These are phyloP conservation scores for Saturnispora ahearnii DNA, from an alignment of 805 yeast species.

Conservation along the genomic window DNA sequence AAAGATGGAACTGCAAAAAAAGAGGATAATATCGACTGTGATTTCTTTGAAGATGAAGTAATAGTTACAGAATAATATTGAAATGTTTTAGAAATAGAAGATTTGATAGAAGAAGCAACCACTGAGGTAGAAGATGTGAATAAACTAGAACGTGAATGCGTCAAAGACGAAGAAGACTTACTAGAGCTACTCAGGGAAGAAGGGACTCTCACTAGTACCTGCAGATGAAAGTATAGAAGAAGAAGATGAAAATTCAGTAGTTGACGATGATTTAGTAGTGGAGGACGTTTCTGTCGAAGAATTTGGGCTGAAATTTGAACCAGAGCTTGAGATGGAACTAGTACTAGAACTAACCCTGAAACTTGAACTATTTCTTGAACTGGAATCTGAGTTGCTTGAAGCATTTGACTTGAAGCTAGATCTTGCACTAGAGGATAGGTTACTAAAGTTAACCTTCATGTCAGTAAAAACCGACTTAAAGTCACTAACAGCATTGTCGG, in stretches of 20 bases:
- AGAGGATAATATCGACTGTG: constrained; percentile 6
- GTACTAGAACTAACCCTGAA: constrained; percentile 30
- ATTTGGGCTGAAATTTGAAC: constrained; percentile 24
- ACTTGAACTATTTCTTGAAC: constrained; percentile 20
- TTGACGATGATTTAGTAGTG: constrained; percentile 20
- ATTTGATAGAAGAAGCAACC: constrained; percentile 15
- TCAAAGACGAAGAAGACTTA: constrained; percentile 16
- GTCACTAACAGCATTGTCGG: constrained; percentile 48
- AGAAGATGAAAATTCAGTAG: constrained; percentile 4
- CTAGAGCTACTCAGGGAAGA: constrained; percentile 13
- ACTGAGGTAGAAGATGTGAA: constrained; percentile 22
- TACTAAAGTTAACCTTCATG: constrained; percentile 31
- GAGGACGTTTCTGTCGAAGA: constrained; percentile 21
- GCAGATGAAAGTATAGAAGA: too few relatives aligned
- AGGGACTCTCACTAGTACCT: too few relatives aligned
- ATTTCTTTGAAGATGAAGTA: constrained; percentile 2
- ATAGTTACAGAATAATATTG: constrained; percentile 22
- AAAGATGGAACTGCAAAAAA: constrained; percentile 13
- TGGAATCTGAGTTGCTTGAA: constrained; percentile 26
- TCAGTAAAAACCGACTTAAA: constrained; percentile 44
- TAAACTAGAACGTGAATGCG: constrained; percentile 13
- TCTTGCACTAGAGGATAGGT: constrained; percentile 14
- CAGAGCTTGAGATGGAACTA: constrained; percentile 13
- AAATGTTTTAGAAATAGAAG: constrained; percentile 17
- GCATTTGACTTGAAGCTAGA: constrained; percentile 25